Evolutionary conservation across 768 basidiomycete genomes (phyloP).

Genomic region (Mycena polygramma): DNA sequence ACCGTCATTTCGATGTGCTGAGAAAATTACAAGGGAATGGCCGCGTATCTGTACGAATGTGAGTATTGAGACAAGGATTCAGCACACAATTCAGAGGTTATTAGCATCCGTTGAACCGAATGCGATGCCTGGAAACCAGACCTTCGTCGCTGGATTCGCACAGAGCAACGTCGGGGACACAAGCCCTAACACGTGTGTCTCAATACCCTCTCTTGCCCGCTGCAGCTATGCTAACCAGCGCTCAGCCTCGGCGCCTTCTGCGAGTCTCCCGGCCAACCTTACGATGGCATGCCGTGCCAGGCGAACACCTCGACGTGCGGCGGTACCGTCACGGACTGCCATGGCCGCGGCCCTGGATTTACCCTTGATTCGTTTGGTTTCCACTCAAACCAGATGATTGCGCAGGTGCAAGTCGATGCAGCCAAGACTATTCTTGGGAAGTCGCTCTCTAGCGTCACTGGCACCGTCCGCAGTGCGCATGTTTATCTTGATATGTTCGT

Average conservation of each 20-base stretch:
- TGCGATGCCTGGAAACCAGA: conserved; percentile 74
- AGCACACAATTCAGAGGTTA: not conserved
- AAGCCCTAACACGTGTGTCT: conserved; percentile 79
- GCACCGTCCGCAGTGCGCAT: conserved; percentile 79
- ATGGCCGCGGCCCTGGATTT: conserved; percentile 87
- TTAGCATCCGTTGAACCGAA: conserved; percentile 74
- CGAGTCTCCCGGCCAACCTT: conserved; percentile 78
- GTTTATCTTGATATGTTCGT: conserved; percentile 77
- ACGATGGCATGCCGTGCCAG: conserved; percentile 78
- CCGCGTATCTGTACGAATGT: conserved; percentile 84
- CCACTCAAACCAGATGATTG: conserved; percentile 81
- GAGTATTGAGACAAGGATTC: conserved; percentile 31
- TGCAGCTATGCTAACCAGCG: conserved; percentile 3
- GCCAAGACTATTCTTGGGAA: conserved; percentile 74
- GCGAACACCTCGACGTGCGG: conserved; percentile 82
- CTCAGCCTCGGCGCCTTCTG: conserved; percentile 78
- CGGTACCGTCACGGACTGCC: conserved; percentile 73
- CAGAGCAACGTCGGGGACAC: conserved; percentile 90
- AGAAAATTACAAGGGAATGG: conserved; percentile 81
- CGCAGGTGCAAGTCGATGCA: conserved; percentile 75
- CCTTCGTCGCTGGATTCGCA: conserved; percentile 81
- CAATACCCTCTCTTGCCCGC: conserved; percentile 1
- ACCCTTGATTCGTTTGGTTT: conserved; percentile 72
- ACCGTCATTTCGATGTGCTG: not conserved
- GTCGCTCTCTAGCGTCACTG: conserved; percentile 60